Evolutionary conservation across 2,329 filamentous ascomycete species (phyloP), one percentile per base, ranked within the genome.

Genomic region (Apiospora malaysiana): DNA sequence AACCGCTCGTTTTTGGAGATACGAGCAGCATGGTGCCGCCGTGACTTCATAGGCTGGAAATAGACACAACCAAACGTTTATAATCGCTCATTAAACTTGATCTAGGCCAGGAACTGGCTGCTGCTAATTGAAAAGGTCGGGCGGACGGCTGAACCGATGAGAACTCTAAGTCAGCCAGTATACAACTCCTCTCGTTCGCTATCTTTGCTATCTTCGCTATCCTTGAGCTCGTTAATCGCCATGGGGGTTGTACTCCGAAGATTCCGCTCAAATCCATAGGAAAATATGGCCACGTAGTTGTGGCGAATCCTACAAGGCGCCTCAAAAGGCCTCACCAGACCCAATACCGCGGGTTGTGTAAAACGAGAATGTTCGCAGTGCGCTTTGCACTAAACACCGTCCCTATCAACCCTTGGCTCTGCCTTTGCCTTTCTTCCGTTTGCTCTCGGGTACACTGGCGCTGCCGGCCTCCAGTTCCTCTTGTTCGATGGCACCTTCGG

Each of bases 391-490:
- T 12, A 37, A 8, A 2, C 25, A 14, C 51, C 51, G 27, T n/a
- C 32, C 18, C 27, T 16, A 32, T 63, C 27, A 63, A 10, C 56
- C 32, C 56, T 67, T 75, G 1, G 84, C 85, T 77, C 85, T 87
- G 42, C 87, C 84, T 78, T 87, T 88, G 23, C 83, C 84, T 77
- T 87, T 90, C 68, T 76, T 78, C 68, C 77, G 78, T 56, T 77
- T 79, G 75, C 81, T 80, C 66, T 84, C 90, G 1, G 91, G 88
- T 56, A 94, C 85, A 73, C 87, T 90, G n/a, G 91, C 86, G 69
- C 88, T 93, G 0, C 93, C 93, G 68, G 92, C 92, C 74, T 91
- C 89, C 47, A 96, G 81, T 80, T 95, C 93, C n/a, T 92, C 93
- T 43, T 90, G 88, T 71, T 89, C 86, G 45, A 88, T 76, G 74